Evolutionary conservation across 495 filamentous ascomycete genomes (phyloP), one percentile per base, ranked within the genome.

Genomic region (Tetracladium marchalianum): DNA sequence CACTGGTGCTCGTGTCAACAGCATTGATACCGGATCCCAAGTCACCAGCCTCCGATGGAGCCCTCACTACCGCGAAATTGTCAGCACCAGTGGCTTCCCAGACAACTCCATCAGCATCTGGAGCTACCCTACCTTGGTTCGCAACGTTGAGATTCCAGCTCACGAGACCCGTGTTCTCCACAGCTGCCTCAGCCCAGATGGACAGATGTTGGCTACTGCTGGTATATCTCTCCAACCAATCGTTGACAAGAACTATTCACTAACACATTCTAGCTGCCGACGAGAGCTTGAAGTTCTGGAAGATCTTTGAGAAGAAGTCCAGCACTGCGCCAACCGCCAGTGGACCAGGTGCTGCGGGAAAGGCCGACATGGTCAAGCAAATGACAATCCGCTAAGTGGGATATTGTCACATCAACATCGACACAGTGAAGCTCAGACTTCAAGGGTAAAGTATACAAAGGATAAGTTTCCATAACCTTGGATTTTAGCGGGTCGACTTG

Each of bases 271-370:
- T 41, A 59, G 56, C 89, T 46, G 88, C 89, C 13, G 92, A 99
- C 59, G 92, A 99, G 75, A 88, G 80, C 60, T 73, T 99, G 62
- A 99, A 99, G 66, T 99, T 99, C 76, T 99, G 92, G 92, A 98
- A 97, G 80, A 68, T 97, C 52, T 98, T 98, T 55, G 92, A 98
- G 76, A 95, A 93, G 78, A 95, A 95, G 75, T 66, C 88, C 17
- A 90, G 88, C 24, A 68, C 77, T 11, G 62, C 77, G 34, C 55
- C 67, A 11, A 70, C 80, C 33, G 71, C 73, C 15, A 73, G 75
- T 47, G 84, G 82, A 54, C 62, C 67, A 39, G 80, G 75, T 9
- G 47, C 69, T 11, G 68, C 68, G 7, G 57, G 50, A 52, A 78
- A 76, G 67, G 73, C 73, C 12, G 80, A 84, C 52, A 82, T 95